Evolutionary conservation across 2,329 filamentous ascomycete species (phyloP).

Genomic region (Pseudocercospora musae): DNA sequence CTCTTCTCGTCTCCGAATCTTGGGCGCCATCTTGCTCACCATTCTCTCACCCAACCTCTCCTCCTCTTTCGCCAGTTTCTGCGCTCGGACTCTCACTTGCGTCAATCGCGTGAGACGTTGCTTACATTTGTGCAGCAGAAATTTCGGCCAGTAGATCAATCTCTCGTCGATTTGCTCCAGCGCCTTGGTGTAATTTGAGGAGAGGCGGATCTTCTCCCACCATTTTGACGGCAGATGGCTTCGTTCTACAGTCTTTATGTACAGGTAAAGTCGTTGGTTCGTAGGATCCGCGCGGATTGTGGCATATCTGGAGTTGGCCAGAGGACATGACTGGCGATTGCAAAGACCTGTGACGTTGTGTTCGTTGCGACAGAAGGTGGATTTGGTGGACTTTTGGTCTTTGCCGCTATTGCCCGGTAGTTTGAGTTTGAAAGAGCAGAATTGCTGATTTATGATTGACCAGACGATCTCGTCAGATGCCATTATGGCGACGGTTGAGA

Average conservation of each 20-base stretch:
- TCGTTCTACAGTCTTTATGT: slow-evolving; percentile 93
- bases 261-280: slow-evolving; percentile 83
- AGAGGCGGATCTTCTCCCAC: slow-evolving; percentile 91
- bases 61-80: slow-evolving; percentile 81
- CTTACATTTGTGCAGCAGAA: slow-evolving; percentile 91
- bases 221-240: slow-evolving; percentile 83
- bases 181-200: slow-evolving; percentile 85
- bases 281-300: slow-evolving; percentile 80
- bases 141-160: slow-evolving; percentile 92
- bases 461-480: slow-evolving; percentile 95
- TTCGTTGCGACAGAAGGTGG: slow-evolving; percentile 92
- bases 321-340: slow-evolving; percentile 82
- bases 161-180: slow-evolving; percentile 82
- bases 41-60: slow-evolving; percentile 83
- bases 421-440: slow-evolving; percentile 94
- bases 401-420: slow-evolving; percentile 31
- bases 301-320: slow-evolving; percentile 89
- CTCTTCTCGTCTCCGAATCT: slow-evolving; percentile 61
- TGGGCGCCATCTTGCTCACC: slow-evolving; percentile 86
- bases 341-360: slow-evolving; percentile 59
- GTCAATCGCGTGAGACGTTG: slow-evolving; percentile 88
- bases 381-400: slow-evolving; percentile 67
- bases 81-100: slow-evolving; percentile 77
- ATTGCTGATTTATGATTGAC: slow-evolving; percentile 93
- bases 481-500: slow-evolving; percentile 49